Evolutionary conservation across 1,284 basidiomycete species (phyloP).

Genomic region (Athelia sp.): DNA sequence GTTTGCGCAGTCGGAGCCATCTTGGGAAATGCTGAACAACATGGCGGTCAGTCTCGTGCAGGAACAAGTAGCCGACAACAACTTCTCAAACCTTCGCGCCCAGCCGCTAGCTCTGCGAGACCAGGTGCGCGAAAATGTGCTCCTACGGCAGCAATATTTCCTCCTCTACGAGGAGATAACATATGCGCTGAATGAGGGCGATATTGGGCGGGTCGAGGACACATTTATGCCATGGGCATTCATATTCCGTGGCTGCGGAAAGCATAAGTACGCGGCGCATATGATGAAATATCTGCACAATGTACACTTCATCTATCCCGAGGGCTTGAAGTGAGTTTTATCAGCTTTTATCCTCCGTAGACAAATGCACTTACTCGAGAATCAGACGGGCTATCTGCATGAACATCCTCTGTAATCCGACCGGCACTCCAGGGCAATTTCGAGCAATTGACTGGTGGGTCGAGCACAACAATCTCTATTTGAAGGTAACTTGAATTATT

Average conservation of each 20-base stretch:
- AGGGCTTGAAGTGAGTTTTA: constrained; percentile 17
- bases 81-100: background rate
- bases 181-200: constrained; percentile 27
- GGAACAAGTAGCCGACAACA: constrained; percentile 13
- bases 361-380: too few species aligned
- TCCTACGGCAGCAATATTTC: constrained; percentile 21
- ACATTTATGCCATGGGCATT: constrained; percentile 23
- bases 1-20: constrained; percentile 18
- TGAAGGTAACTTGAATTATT: constrained; percentile 11
- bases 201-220: constrained; percentile 28
- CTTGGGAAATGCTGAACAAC: constrained; percentile 10
- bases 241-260: constrained; percentile 24
- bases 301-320: constrained; percentile 25
- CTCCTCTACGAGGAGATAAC: constrained; percentile 28
- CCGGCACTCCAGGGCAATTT: constrained; percentile 13
- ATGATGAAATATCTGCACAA: constrained; percentile 18
- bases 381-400: constrained; percentile 13
- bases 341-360: too few species aligned
- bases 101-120: constrained; percentile 16
- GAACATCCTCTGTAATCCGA: constrained; percentile 22
- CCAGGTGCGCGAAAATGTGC: constrained; percentile 22
- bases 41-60: constrained; percentile 13
- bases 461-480: constrained; percentile 18
- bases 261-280: constrained; percentile 30
- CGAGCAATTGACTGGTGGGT: constrained; percentile 19